Conservation (phyloP, 345 rosid genomes). For the Linum trigynum region DNA sequence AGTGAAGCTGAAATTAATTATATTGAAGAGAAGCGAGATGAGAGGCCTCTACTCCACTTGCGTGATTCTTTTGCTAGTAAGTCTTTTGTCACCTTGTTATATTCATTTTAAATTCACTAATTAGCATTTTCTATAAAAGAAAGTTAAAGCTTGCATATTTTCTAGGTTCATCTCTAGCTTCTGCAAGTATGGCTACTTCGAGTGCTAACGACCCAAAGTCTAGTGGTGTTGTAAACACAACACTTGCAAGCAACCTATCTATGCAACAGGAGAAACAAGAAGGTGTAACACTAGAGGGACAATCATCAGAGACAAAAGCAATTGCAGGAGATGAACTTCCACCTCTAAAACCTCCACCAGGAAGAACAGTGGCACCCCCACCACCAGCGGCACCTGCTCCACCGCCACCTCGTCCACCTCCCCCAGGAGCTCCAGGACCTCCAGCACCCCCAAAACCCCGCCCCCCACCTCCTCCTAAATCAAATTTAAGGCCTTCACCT, state of each 20-base stretch:
- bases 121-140: neutral
- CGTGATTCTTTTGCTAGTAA: slow-evolving; percentile 14
- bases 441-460: slow-evolving; percentile 16
- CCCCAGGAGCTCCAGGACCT: slow-evolving; percentile 12
- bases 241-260: slow-evolving; percentile 1
- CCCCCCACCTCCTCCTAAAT: slow-evolving; percentile 23
- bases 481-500: slow-evolving; percentile 13
- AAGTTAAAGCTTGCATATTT: neutral
- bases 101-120: neutral
- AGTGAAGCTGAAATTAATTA: slow-evolving; percentile 3
- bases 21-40: slow-evolving; percentile 11
- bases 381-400: neutral
- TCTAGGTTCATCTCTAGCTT: slow-evolving; percentile 17
- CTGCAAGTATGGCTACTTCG: slow-evolving; percentile 10
- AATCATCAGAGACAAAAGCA: neutral
- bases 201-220: neutral
- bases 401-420: slow-evolving; percentile 6
- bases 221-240: neutral
- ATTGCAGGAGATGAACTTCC: slow-evolving; percentile 8
- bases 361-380: slow-evolving; percentile 8
- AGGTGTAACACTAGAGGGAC: neutral
- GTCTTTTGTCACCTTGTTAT: neutral
- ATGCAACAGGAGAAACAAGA: slow-evolving; percentile 2
- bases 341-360: slow-evolving; percentile 20
- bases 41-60: slow-evolving; percentile 19